Evolutionary conservation across 2,329 filamentous ascomycete species (phyloP).

Genomic region (Drechslera avenae): DNA sequence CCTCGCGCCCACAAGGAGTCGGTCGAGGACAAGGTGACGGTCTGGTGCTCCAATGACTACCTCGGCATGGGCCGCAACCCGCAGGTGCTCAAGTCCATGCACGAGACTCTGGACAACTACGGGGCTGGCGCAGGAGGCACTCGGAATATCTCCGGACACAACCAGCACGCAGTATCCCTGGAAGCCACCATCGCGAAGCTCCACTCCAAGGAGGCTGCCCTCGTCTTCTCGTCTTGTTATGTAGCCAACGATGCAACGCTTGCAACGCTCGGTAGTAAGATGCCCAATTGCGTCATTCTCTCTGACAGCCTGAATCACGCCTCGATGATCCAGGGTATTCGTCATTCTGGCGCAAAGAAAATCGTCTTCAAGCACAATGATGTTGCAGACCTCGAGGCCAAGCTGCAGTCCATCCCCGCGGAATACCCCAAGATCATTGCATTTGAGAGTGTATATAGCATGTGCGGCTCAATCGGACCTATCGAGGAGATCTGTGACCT

Average conservation of each 20-base stretch:
- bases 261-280: constrained; percentile 93
- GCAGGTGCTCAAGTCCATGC: constrained; percentile 87
- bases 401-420: constrained; percentile 83
- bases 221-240: constrained; percentile 98
- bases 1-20: constrained; percentile 89
- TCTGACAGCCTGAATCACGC: constrained; percentile 97
- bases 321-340: constrained; percentile 99
- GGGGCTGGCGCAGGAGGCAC: constrained; percentile 95
- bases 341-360: constrained; percentile 95
- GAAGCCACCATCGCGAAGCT: constrained; percentile 83
- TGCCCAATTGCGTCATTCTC: constrained; percentile 96
- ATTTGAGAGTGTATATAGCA: constrained; percentile 98
- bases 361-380: constrained; percentile 99
- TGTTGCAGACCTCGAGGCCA: constrained; percentile 86
- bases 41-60: constrained; percentile 99
- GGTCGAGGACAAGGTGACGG: constrained; percentile 84
- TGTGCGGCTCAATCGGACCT: constrained; percentile 96
- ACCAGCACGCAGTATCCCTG: constrained; percentile 86
- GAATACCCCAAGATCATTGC: constrained; percentile 96
- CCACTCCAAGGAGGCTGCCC: constrained; percentile 86
- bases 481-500: constrained; percentile 96
- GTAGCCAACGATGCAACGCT: constrained; percentile 97
- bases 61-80: constrained; percentile 95
- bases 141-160: constrained; percentile 97
- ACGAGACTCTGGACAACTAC: constrained; percentile 91